Base-by-base conservation (phyloP, 2,329 filamentous ascomycete species). In the Tolypocladium ovalisporum region DNA sequence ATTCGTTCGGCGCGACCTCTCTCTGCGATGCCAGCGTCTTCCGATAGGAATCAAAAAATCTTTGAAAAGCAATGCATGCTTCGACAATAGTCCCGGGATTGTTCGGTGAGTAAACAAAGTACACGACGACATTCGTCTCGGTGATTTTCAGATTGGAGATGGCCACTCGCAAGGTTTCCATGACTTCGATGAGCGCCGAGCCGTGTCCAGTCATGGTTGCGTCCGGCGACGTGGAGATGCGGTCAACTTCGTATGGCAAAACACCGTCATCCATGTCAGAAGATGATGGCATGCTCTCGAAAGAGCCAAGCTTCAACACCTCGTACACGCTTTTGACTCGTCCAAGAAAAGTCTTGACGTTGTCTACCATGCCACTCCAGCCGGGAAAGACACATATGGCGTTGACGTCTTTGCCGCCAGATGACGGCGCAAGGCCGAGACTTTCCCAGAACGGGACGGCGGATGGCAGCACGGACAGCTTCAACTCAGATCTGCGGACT, bases 391-490 rank as follows among this genome's bases (percentile, higher is more conserved):
- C 75, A 66, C 87, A 90, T 53, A 89, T 80, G 0, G 85, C 81
- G 39, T 80, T 78, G 35, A 94, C 74, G 60, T 93, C 83, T 68
- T 95, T 95, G 9, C 76, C 66, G 0, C 88, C 87, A 58, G 83
- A 83, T 10, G 83, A 82, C 4, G 90, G 90, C 1, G 83, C 83
- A 1, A 96, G 77, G 0, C 89, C 88, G 22, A 95, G 74, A 52
- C 86, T 85, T 66, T 94, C 89, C 90, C 90, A 95, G 66, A 94
- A 96, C 1, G 80, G 75, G 24, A 93, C 75, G 0, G 88, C 87
- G 0, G 89, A 82, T 2, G 90, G 88, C 27, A 93, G 75, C 42
- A 95, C 76, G 13, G 90, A 89, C 57, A 91, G 80, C 53, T 81
- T 82, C 1, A 79, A 79, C 42, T 90, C 87, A 24, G 84, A 82